Percentiles rank a stretch among this genome's conserved stretches.
These are phyloP conservation scores for Colletotrichum abscissum DNA, from an alignment of 2,329 filamentous ascomycete genomes.

Conservation along the genomic window DNA sequence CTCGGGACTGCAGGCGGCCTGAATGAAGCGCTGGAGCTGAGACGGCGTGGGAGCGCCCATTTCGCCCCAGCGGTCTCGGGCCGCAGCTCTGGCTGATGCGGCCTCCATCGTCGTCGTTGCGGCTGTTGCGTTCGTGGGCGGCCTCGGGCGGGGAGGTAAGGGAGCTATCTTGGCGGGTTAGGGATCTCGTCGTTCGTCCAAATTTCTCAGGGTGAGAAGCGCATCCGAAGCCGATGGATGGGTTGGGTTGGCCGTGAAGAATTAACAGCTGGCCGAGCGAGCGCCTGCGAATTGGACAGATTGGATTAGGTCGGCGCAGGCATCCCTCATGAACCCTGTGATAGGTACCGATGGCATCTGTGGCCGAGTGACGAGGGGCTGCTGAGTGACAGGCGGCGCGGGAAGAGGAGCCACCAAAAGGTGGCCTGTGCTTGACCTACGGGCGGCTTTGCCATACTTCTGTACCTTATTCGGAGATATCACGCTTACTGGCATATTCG, in stretches of 20 bases:
- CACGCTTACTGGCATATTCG: conserved; percentile 9
- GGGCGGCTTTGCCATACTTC: background rate
- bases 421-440: conserved; percentile 23
- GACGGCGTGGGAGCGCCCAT: conserved; percentile 83
- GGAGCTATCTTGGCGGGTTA: conserved; percentile 30
- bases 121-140: conserved; percentile 37
- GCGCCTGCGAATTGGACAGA: conserved; percentile 32
- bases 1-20: conserved; percentile 94
- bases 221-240: background rate
- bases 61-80: conserved; percentile 91
- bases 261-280: conserved; percentile 27
- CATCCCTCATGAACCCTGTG: conserved; percentile 34
- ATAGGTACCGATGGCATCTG: conserved; percentile 16
- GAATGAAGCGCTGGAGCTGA: conserved; percentile 93
- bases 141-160: conserved; percentile 26
- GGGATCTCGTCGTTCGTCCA: conserved; percentile 24
- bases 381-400: conserved; percentile 23
- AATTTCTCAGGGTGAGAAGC: background rate
- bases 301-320: conserved; percentile 34
- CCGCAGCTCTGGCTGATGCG: conserved; percentile 92
- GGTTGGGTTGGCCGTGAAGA: background rate
- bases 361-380: conserved; percentile 35
- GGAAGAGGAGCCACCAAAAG: conserved; percentile 23
- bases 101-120: conserved; percentile 80
- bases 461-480: background rate